phyloP scores from a whole-genome alignment of 352 stramenopile species.

The Globisporangium heterothallicum region DNA sequence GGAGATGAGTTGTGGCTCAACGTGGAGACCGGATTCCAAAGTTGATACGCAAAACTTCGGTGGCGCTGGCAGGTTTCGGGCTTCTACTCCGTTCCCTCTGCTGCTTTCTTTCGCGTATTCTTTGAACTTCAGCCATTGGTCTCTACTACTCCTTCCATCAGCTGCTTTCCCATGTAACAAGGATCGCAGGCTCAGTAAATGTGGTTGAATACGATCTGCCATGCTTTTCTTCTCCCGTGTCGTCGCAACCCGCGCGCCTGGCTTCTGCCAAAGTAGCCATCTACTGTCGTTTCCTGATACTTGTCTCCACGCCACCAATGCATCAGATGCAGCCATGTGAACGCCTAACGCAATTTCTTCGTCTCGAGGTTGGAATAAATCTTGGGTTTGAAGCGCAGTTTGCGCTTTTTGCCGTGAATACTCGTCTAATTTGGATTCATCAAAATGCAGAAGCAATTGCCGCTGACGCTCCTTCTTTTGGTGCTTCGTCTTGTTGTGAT shows the following conservation, averaged over 20 bases:
- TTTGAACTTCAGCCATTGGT: conserved; percentile 38
- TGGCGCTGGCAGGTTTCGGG: not conserved
- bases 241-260: conserved; percentile 18
- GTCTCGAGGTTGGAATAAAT: conserved; percentile 17
- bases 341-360: conserved; percentile 44
- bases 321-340: conserved; percentile 41
- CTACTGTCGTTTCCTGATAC: conserved; percentile 16
- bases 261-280: conserved; percentile 23
- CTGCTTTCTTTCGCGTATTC: conserved; percentile 18
- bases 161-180: conserved; percentile 10
- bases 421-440: conserved; percentile 25
- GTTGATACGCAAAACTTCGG: conserved; percentile 50
- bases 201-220: conserved; percentile 28
- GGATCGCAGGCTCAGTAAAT: conserved; percentile 28
- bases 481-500: conserved; percentile 25
- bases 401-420: conserved; percentile 14
- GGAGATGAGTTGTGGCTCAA: conserved; percentile 51
- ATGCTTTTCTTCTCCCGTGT: conserved; percentile 28
- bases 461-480: conserved; percentile 33
- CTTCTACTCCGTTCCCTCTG: conserved; percentile 6
- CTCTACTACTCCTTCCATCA: conserved; percentile 4
- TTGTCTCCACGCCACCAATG: conserved; percentile 40
- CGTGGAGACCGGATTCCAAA: conserved; percentile 42
- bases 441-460: conserved; percentile 38
- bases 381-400: conserved; percentile 7